phyloP scores from a whole-genome alignment of 495 filamentous ascomycete species.

The Penicillium taxi region DNA sequence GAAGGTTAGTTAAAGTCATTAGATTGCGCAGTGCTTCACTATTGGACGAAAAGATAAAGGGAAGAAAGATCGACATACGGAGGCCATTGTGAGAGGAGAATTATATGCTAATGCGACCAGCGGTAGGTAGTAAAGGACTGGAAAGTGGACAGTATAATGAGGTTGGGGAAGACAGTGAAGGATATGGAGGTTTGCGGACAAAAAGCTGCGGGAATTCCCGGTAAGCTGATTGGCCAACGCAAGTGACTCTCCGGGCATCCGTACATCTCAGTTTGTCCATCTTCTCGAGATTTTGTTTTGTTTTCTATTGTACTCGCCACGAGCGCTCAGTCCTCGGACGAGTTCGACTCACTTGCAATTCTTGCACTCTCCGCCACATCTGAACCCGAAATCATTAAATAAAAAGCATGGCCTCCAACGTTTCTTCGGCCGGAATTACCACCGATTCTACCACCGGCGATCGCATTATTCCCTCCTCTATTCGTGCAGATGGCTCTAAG shows the following conservation, averaged over 20 bases:
- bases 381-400: background rate
- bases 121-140: slow-evolving; percentile 3
- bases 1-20: slow-evolving; percentile 23
- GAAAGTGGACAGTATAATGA: slow-evolving; percentile 7
- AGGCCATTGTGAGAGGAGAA: slow-evolving; percentile 43
- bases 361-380: background rate
- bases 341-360: background rate
- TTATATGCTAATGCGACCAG: slow-evolving; percentile 20
- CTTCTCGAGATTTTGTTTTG: slow-evolving; percentile 3
- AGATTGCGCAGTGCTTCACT: background rate
- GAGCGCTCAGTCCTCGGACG: slow-evolving; percentile 1
- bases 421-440: slow-evolving; percentile 61
- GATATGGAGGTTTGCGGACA: slow-evolving; percentile 23
- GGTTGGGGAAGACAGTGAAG: slow-evolving; percentile 9
- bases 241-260: slow-evolving; percentile 18
- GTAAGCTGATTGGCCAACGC: slow-evolving; percentile 36
- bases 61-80: slow-evolving; percentile 23
- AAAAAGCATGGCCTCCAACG: slow-evolving; percentile 22
- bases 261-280: slow-evolving; percentile 7
- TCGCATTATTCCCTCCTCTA: slow-evolving; percentile 79
- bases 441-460: slow-evolving; percentile 63
- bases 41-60: background rate
- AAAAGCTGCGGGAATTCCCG: slow-evolving; percentile 41
- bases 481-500: slow-evolving; percentile 77
- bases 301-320: slow-evolving; percentile 1